Conservation (phyloP, 164 flowering plant species). For the Magnolia officinalis region DNA sequence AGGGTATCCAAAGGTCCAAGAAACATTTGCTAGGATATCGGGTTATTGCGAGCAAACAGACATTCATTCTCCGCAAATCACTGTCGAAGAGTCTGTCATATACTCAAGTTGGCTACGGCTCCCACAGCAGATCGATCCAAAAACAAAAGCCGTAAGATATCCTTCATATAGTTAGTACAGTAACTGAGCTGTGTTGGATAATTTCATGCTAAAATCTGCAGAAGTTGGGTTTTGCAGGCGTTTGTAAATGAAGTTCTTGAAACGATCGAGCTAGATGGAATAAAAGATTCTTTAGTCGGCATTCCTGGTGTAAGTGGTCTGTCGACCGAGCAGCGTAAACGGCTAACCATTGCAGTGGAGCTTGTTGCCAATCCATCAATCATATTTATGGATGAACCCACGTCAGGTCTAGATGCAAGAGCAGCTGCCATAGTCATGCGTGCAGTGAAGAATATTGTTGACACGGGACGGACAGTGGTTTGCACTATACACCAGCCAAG, state of each 20-base stretch:
- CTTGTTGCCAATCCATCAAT: constrained; percentile 81
- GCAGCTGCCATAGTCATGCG: constrained; percentile 86
- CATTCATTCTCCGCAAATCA: constrained; percentile 75
- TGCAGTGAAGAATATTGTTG: constrained; percentile 62
- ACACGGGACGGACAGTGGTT: constrained; percentile 63
- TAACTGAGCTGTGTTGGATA: background rate
- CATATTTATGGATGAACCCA: constrained; percentile 86
- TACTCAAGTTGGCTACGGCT: constrained; percentile 81
- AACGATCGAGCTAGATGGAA: constrained; percentile 66
- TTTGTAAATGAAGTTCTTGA: constrained; percentile 75
- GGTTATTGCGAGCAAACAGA: constrained; percentile 85
- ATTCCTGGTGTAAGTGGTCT: constrained; percentile 67
- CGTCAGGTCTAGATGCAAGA: constrained; percentile 82
- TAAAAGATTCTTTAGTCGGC: constrained; percentile 66
- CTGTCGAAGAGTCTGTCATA: constrained; percentile 66
- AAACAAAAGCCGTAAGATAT: constrained; percentile 47
- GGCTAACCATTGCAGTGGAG: constrained; percentile 84
- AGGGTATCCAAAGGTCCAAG: constrained; percentile 70
- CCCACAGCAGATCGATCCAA: constrained; percentile 43
- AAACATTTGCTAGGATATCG: constrained; percentile 79
- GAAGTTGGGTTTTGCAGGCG: constrained; percentile 30
- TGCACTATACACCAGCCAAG: constrained; percentile 76
- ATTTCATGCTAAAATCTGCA: background rate
- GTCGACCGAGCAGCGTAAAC: constrained; percentile 78
- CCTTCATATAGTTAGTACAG: background rate